Percentiles rank a stretch among this genome's conserved stretches.
These are phyloP conservation scores for Scheffersomyces coipomensis DNA, from an alignment of 805 yeast species.

Conservation along the genomic window DNA sequence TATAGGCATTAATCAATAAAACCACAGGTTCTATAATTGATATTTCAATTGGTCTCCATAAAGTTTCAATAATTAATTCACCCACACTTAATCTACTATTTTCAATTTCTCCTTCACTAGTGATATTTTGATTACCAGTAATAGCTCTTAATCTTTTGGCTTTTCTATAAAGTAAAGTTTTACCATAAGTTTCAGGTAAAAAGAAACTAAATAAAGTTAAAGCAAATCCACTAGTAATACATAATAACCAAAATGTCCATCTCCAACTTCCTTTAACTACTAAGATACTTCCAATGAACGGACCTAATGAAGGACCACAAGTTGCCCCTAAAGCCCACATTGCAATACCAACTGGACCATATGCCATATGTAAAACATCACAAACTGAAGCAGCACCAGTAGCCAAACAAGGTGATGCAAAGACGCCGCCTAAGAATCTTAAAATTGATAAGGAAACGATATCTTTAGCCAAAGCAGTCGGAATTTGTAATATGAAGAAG, in stretches of 20 bases:
- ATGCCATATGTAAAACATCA: slow-evolving; percentile 44
- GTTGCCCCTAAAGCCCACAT: slow-evolving; percentile 54
- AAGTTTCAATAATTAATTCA: slow-evolving; percentile 25
- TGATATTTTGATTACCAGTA: slow-evolving; percentile 47
- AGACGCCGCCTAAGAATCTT: slow-evolving; percentile 55
- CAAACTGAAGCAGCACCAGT: slow-evolving; percentile 60
- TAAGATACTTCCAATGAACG: slow-evolving; percentile 55
- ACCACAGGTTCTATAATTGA: slow-evolving; percentile 54
- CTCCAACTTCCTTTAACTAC: slow-evolving; percentile 44
- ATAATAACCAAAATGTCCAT: slow-evolving; percentile 54
- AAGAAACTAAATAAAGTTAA: slow-evolving; percentile 34
- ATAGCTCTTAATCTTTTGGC: slow-evolving; percentile 44
- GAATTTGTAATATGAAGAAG: slow-evolving; percentile 53
- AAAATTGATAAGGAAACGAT: slow-evolving; percentile 50
- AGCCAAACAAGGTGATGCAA: slow-evolving; percentile 55
- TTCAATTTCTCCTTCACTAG: slow-evolving; percentile 37
- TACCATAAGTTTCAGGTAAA: slow-evolving; percentile 49
- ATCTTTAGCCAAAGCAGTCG: slow-evolving; percentile 50
- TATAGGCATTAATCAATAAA: slow-evolving; percentile 48
- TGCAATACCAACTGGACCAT: slow-evolving; percentile 45
- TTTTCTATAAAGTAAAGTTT: slow-evolving; percentile 45
- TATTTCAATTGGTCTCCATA: slow-evolving; percentile 51
- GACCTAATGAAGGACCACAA: slow-evolving; percentile 55
- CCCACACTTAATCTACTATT: slow-evolving; percentile 17
- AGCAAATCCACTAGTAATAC: slow-evolving; percentile 38